These are phyloP conservation scores for Mycena vulgaris DNA, from an alignment of 768 basidiomycete species.

Conservation along the genomic window DNA sequence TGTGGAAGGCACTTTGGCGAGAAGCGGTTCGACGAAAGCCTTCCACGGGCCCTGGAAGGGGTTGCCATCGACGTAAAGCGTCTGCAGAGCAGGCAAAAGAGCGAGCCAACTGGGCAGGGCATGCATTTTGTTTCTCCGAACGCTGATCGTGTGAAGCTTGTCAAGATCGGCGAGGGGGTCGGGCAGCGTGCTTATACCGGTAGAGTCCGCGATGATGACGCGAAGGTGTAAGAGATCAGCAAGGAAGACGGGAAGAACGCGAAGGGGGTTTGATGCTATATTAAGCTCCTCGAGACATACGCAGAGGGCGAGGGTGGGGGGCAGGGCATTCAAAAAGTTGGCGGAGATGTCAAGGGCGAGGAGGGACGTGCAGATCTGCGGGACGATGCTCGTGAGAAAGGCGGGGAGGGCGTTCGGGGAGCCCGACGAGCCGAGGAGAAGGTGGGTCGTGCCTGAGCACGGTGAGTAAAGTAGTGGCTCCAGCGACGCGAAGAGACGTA, in stretches of 20 bases:
- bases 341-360: conserved; percentile 95
- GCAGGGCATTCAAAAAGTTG: conserved; percentile 88
- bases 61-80: conserved; percentile 93
- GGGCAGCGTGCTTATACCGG: conserved; percentile 85
- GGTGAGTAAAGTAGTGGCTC: conserved; percentile 6
- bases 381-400: conserved; percentile 80
- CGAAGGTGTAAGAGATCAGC: conserved; percentile 82
- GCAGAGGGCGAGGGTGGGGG: conserved; percentile 87
- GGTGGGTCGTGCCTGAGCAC: conserved; percentile 88
- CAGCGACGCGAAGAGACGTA: conserved; percentile 53
- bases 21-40: conserved; percentile 87
- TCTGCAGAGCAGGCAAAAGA: conserved; percentile 87
- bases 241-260: conserved; percentile 93
- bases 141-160: conserved; percentile 89
- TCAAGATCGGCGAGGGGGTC: conserved; percentile 80
- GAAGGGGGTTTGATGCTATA: conserved; percentile 91
- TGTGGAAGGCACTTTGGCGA: conserved; percentile 73
- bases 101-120: conserved; percentile 97
- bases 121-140: conserved; percentile 90
- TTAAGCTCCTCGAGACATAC: conserved; percentile 92
- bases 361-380: conserved; percentile 81
- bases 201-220: conserved; percentile 94
- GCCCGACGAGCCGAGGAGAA: conserved; percentile 86
- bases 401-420: conserved; percentile 84
- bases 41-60: conserved; percentile 97